Evolutionary conservation across 176 grass and related monocot species (phyloP).

Genomic region (Lolium perenne): DNA sequence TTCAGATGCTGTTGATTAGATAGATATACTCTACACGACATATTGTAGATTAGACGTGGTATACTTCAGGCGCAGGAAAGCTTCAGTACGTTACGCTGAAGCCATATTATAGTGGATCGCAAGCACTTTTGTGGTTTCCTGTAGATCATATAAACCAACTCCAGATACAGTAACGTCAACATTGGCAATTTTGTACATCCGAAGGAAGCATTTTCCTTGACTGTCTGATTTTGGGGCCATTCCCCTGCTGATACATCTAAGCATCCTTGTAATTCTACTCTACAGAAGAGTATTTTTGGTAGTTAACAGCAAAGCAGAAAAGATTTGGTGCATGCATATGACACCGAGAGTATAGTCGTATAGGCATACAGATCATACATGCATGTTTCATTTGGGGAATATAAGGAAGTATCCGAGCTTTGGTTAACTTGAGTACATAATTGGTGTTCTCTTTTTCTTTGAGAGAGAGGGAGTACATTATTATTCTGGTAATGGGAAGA

Average conservation of each 20-base stretch:
- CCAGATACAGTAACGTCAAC: constrained; percentile 8
- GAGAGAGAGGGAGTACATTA: neutral
- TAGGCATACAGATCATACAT: neutral
- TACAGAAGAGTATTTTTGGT: neutral
- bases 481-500: neutral
- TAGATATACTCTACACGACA: neutral
- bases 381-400: neutral
- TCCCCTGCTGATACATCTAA: neutral
- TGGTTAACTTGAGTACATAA: neutral
- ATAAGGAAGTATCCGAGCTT: neutral
- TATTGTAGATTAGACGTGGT: neutral
- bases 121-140: constrained; percentile 1
- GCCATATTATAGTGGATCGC: neutral
- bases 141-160: neutral
- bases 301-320: constrained; percentile 6
- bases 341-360: neutral
- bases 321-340: neutral
- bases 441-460: neutral
- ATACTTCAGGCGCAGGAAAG: neutral
- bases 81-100: neutral
- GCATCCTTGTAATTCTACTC: neutral
- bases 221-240: neutral
- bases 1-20: neutral
- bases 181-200: neutral
- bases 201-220: neutral